Evolutionary conservation across 768 basidiomycete genomes (phyloP), one percentile per base, ranked within the genome.

Genomic region (Erythrobasidium yunnanense): DNA sequence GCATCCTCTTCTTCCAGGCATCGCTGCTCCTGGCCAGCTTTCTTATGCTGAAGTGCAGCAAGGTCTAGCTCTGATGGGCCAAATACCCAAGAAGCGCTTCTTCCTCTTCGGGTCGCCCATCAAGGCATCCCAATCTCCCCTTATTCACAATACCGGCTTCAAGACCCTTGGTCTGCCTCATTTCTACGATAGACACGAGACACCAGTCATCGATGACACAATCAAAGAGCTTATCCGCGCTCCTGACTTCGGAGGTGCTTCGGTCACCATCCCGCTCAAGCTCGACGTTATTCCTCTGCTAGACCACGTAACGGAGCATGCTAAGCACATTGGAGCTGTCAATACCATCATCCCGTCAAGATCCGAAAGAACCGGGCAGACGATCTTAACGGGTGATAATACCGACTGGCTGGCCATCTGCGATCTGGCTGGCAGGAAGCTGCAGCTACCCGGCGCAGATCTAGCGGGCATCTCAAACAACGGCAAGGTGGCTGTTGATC

Each of bases 231-330:
- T 84, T 1, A 79, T 96, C 20, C 76, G 79, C 0, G 78, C 81
- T 2, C 81, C 83, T 1, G 83, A 84, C 50, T 97, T 97, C 74
- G 93, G 95, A 6, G 95, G 95, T 0, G 95, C 91, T 17, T 90
- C 88, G 3, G 90, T 97, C 27, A 99, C 95, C 20, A 96, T 97
- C 69, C 95, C 95, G 1, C 85, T 86, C 80, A 99, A 99, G 77
- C 79, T 93, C 38, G 87, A 89, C 67, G 80, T 97, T 69, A 89
- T 97, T 52, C 83, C 87, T 0, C 78, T 87, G 4, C 82, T 99
- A 55, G 87, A 92, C 73, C 77, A 78, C 57, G 77, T 96, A 45
- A 87, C 91, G 0, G 83, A 84, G 0, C 85, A 90, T 22, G 95
- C 91, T 0, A 78, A 83, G 70, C 79, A 82, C 2, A 91, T 99